These are phyloP conservation scores for Begonia peltatifolia DNA, from an alignment of 306 rosid species.

Conservation along the genomic window DNA sequence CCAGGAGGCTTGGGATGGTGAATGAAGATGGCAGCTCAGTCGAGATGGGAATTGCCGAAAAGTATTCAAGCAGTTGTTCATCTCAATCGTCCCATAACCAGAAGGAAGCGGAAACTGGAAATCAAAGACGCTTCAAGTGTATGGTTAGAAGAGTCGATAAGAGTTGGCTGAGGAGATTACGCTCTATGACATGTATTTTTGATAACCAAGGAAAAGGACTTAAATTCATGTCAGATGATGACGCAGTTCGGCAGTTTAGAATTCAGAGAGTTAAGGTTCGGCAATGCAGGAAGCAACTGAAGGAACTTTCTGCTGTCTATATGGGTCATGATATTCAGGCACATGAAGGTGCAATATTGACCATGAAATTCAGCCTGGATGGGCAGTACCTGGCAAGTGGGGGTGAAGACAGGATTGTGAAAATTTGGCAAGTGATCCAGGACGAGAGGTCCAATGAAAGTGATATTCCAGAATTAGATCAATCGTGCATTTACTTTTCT, in stretches of 20 bases:
- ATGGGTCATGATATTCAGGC: conserved; percentile 89
- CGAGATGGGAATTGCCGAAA: conserved; percentile 18
- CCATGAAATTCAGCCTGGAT: conserved; percentile 92
- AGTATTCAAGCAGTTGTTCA: conserved; percentile 12
- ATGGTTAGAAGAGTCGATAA: conserved; percentile 23
- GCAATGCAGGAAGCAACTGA: conserved; percentile 38
- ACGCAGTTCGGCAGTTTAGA: conserved; percentile 21
- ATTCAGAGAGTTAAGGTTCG: conserved; percentile 69
- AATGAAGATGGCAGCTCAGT: conserved; percentile 5
- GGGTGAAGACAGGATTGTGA: conserved; percentile 76
- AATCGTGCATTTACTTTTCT: conserved; percentile 74
- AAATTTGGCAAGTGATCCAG: conserved; percentile 84
- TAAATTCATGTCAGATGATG: neutral
- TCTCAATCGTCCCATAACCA: conserved; percentile 21
- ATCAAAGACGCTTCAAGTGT: conserved; percentile 1
- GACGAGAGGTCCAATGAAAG: conserved; percentile 62
- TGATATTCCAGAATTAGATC: conserved; percentile 71
- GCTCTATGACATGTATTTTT: conserved; percentile 53
- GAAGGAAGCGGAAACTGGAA: conserved; percentile 20
- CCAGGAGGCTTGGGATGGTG: neutral
- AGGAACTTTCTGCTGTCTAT: conserved; percentile 81
- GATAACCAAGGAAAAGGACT: conserved; percentile 19
- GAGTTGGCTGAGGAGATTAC: conserved; percentile 51
- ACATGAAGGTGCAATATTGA: conserved; percentile 65
- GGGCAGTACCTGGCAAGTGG: conserved; percentile 94